Percentiles rank a stretch among this genome's conserved stretches.
These are phyloP conservation scores for Xerocomus spinulosus DNA, from an alignment of 768 basidiomycete species.

Conservation along the genomic window DNA sequence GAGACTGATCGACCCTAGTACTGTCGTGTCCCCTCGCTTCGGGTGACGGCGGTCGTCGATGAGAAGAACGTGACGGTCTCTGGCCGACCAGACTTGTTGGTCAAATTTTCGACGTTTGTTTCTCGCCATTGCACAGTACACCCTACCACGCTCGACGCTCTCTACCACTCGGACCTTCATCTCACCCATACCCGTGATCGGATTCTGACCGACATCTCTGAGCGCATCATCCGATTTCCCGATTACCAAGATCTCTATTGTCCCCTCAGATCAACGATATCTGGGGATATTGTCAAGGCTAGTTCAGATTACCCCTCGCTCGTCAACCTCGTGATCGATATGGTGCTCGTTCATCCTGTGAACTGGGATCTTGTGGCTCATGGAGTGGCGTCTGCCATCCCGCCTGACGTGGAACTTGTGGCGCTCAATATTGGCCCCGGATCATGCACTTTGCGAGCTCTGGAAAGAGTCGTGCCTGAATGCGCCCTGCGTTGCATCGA, in stretches of 20 bases:
- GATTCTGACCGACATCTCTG: slow-evolving; percentile 42
- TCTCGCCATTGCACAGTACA: slow-evolving; percentile 35
- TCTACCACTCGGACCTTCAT: slow-evolving; percentile 46
- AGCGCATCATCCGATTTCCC: slow-evolving; percentile 49
- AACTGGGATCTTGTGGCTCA: slow-evolving; percentile 47
- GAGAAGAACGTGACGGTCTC: slow-evolving; percentile 51
- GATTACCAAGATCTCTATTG: slow-evolving; percentile 41
- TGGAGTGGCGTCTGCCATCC: slow-evolving; percentile 20
- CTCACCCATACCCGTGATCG: slow-evolving; percentile 31
- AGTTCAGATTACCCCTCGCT: slow-evolving; percentile 26
- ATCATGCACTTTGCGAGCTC: slow-evolving; percentile 33
- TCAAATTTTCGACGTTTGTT: slow-evolving; percentile 38
- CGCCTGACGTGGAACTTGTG: slow-evolving; percentile 21
- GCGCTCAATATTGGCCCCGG: slow-evolving; percentile 52
- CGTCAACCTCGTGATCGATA: slow-evolving; percentile 35
- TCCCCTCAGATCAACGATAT: slow-evolving; percentile 45
- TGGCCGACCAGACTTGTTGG: slow-evolving; percentile 49
- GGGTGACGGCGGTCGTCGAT: slow-evolving; percentile 49
- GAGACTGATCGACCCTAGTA: slow-evolving; percentile 6
- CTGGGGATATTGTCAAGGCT: slow-evolving; percentile 35
- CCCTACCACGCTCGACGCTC: slow-evolving; percentile 42
- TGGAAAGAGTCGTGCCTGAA: slow-evolving; percentile 34
- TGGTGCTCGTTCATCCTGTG: slow-evolving; percentile 46
- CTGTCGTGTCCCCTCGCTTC: slow-evolving; percentile 29
- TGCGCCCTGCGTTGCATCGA: slow-evolving; percentile 14